A percentile compares a stretch with the other conserved stretches of the same genome.
Conservation (phyloP, 2,329 filamentous ascomycete genomes). For the Cytospora paraplurivora region DNA sequence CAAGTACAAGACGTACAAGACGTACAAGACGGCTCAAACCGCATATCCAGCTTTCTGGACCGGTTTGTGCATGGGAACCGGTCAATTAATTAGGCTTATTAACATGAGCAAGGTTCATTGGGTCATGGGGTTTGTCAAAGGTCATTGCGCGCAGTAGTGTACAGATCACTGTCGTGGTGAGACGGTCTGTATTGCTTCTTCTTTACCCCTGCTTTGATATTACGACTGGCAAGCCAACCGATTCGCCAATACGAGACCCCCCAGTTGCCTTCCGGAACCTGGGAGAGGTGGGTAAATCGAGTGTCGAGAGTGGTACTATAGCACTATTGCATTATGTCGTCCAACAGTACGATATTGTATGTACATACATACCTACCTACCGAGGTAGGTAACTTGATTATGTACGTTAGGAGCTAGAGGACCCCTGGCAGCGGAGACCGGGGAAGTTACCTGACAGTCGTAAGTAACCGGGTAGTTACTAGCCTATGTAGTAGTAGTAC, state of each 20-base stretch:
- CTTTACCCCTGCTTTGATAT: background rate
- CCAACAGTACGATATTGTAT: too few species aligned
- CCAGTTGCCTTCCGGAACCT: background rate
- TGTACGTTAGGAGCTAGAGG: too few species aligned
- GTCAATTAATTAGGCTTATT: too few species aligned
- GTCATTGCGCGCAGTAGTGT: conserved; percentile 3
- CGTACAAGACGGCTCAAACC: background rate
- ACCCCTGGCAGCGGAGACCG: too few species aligned
- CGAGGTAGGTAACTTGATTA: too few species aligned
- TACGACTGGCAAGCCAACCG: background rate
- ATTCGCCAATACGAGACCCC: background rate
- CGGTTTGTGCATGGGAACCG: background rate
- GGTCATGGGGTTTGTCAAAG: background rate
- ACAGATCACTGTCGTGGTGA: background rate
- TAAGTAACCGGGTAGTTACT: too few species aligned
- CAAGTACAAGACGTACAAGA: background rate
- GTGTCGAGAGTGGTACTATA: background rate
- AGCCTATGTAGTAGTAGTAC: too few species aligned
- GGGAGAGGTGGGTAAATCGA: background rate
- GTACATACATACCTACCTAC: too few species aligned
- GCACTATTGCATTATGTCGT: too few species aligned
- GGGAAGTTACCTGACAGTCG: too few species aligned
- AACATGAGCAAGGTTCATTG: background rate
- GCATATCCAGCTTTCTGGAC: conserved; percentile 1
- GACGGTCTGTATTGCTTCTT: background rate